Conservation (phyloP, 1,284 basidiomycete genomes). For the Vanrija sp. region DNA sequence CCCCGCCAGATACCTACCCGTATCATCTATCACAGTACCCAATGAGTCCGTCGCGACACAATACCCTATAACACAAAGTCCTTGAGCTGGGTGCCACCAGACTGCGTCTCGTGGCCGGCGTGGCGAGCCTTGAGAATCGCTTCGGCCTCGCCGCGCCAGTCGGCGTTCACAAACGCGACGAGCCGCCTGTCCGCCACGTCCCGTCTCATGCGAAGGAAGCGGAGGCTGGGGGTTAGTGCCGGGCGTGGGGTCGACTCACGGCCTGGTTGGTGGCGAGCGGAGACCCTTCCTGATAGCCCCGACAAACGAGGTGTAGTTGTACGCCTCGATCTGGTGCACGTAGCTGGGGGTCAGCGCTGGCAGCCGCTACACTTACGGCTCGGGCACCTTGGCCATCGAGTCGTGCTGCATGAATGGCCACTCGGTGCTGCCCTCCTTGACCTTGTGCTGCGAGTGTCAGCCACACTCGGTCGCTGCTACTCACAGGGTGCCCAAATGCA, state of each 20-base stretch:
- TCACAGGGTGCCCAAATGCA: not conserved
- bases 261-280: too few species aligned
- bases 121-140: conserved; percentile 17
- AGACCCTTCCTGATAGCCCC: conserved; percentile 17
- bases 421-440: not conserved
- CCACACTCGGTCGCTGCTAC: not conserved
- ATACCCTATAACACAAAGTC: too few species aligned
- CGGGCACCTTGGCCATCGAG: not conserved
- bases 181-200: conserved; percentile 17
- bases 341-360: not conserved
- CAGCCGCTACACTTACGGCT: not conserved
- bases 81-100: too few species aligned
- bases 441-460: conserved; percentile 6
- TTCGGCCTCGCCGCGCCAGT: conserved; percentile 21
- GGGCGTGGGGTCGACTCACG: too few species aligned
- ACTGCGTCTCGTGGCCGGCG: conserved; percentile 20
- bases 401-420: conserved; percentile 5
- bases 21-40: too few species aligned
- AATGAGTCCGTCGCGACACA: too few species aligned
- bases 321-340: conserved; percentile 18
- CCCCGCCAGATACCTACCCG: too few species aligned
- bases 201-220: conserved; percentile 6
- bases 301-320: conserved; percentile 18
- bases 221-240: too few species aligned
- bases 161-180: conserved; percentile 14